Evolutionary conservation across 2,329 filamentous ascomycete genomes (phyloP), one percentile per base, ranked within the genome.

Genomic region (Ophiostoma triangulosporum): DNA sequence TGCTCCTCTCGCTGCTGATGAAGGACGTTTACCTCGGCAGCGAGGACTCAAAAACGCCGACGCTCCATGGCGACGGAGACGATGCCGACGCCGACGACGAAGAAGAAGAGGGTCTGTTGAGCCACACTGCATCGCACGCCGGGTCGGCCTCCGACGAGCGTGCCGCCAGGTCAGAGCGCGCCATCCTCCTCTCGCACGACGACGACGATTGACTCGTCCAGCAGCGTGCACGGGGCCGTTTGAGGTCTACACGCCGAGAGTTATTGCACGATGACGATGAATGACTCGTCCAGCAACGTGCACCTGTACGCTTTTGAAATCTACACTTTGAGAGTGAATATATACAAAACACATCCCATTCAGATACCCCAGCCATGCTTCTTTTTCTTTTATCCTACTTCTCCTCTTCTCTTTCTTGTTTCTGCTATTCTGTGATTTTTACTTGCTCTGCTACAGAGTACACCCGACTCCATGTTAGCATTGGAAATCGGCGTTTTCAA

Each of bases 1-100:
- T 84, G 36, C 69, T 76, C 6, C 63, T 82, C 69, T 62, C 75
- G 22, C 48, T 58, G 54, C 24, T 62, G 51, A 63, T 66, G 56
- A 55, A 54, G 43, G 60, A 84, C 62, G 78, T 79, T 60, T 72
- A 70, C 56, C 69, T 84, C 17, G 74, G 78, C 60, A 29, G n/a
- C 8, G 33, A n/a, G 20, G 22, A 49, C 7, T 22, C 49, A n/a
- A 48, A 38, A 27, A 31, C 22, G 9, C 49, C 45, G 15, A 27
- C 53, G 15, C 14, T n/a, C 6, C 20, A 43, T 33, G 26, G 20
- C 11, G 26, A 40, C 32, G n/a, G 35, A 12, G 33, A 49, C 4
- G n/a, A 33, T 31, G 31, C 48, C 22, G 35, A 36, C 11, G 33
- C 45, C 4, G n/a, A 33, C 31, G 31, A 50, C 22, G 35, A 36